Base-by-base conservation (phyloP, 208 protist species). In the Crithidia fasciculata region DNA sequence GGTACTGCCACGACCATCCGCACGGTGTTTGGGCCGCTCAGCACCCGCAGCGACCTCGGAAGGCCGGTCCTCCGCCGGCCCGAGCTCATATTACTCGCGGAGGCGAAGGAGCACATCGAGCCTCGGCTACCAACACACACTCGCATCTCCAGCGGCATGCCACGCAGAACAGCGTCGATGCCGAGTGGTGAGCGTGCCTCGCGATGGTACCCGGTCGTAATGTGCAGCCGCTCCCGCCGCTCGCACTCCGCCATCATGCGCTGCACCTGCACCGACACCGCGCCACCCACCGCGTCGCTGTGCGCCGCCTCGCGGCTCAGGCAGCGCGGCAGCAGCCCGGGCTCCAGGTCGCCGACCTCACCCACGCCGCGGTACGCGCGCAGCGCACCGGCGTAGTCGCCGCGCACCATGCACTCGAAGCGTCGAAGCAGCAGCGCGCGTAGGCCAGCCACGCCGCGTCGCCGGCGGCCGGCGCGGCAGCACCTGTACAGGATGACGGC, bases 321-420 rank as follows among this genome's bases (percentile, higher is more conserved):
- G 63, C 62, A 13, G 10, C 28, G 5, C 72, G 41, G 63, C 49
- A 70, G 72, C 55, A 71, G 63, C 43, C 58, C 59, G 8, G 60
- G 49, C 59, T 74, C 61, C 41, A 74, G 52, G 50, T 71, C 55
- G 37, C 19, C 40, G 68, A 63, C 64, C 9, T 74, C 69, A 28
- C 36, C 72, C 57, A 79, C 69, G 45, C 45, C 65, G 47, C 70
- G 59, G 71, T 61, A 76, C 50, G 52, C 73, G 41, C 45, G 15
- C 66, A 87, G 64, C 70, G 82, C 82, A 8, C 56, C 45, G 13
- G 45, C 40, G 70, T 81, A 87, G 69, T 83, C 69, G 50, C 78
- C 78, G 28, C 66, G 68, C 70, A 78, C 57, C 82, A 87, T 87
- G 64, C 41, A 54, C 37, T 55, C 69, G 67, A 82, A 87, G 68